Conservation (phyloP, 2,329 filamentous ascomycete genomes). For the Cercospora sp. region DNA sequence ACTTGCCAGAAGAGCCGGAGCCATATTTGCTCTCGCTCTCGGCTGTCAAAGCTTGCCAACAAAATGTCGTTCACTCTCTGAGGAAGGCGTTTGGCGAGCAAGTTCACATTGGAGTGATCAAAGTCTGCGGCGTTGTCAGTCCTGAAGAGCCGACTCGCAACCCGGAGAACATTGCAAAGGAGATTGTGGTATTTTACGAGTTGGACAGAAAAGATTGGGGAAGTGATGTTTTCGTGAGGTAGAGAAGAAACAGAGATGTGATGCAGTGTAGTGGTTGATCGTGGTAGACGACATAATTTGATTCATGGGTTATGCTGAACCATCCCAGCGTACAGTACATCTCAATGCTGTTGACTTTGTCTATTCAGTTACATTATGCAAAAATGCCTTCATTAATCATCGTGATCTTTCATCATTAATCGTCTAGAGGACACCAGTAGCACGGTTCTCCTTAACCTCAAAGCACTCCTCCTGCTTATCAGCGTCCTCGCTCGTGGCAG, state of each 20-base stretch:
- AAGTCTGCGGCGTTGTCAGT: slow-evolving; percentile 14
- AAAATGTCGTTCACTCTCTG: slow-evolving; percentile 18
- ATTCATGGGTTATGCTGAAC: not conserved
- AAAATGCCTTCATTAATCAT: not conserved
- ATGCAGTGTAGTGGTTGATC: not conserved
- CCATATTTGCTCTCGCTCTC: slow-evolving; percentile 16
- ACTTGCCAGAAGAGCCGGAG: slow-evolving; percentile 14
- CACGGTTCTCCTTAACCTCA: slow-evolving; percentile 22
- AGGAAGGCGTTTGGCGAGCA: slow-evolving; percentile 15
- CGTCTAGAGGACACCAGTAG: slow-evolving; percentile 22
- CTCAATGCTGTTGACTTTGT: not conserved
- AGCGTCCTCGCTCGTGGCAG: slow-evolving; percentile 26
- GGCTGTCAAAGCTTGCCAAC: slow-evolving; percentile 20
- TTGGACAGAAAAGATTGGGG: slow-evolving; percentile 4
- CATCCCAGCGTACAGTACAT: not conserved
- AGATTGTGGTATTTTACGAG: slow-evolving; percentile 18
- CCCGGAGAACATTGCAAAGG: slow-evolving; percentile 10
- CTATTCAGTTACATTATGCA: not conserved
- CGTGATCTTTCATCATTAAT: not conserved
- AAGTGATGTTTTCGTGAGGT: slow-evolving; percentile 5
- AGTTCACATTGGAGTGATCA: slow-evolving; percentile 17
- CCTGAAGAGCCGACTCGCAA: slow-evolving; percentile 10
- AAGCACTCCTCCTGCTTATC: slow-evolving; percentile 26
- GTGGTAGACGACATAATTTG: too few species aligned
- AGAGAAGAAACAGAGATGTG: not conserved